A percentile compares a stretch with the other conserved stretches of the same genome.
Conservation (phyloP, 1,139 yeast genomes). For the Saccharomyces pastorianus region DNA sequence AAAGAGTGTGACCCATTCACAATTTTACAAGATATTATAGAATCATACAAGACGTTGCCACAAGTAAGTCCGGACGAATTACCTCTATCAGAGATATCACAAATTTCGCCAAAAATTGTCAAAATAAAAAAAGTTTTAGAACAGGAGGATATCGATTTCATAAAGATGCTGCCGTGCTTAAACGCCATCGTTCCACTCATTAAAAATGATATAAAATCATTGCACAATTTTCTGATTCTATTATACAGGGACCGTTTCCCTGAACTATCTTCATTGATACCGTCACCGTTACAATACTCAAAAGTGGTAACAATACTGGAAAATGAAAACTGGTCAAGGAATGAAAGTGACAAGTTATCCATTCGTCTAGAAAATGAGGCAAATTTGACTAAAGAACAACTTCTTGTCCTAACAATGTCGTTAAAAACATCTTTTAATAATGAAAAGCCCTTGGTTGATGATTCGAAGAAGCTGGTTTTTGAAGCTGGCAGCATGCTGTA, state of each 20-base stretch:
- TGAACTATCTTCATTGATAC: slow-evolving; percentile 58
- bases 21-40: neutral
- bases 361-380: slow-evolving; percentile 31
- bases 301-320: slow-evolving; percentile 45
- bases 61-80: neutral
- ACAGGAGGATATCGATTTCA: slow-evolving; percentile 32
- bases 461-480: slow-evolving; percentile 37
- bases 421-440: slow-evolving; percentile 41
- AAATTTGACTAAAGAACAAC: slow-evolving; percentile 44
- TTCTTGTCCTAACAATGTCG: slow-evolving; percentile 68
- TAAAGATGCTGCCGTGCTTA: slow-evolving; percentile 45
- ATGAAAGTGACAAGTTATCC: slow-evolving; percentile 33
- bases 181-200: slow-evolving; percentile 53
- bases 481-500: slow-evolving; percentile 44
- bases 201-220: slow-evolving; percentile 44
- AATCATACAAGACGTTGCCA: neutral
- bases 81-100: neutral
- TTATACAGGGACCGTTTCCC: slow-evolving; percentile 59
- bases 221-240: slow-evolving; percentile 45
- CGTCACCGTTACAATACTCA: slow-evolving; percentile 61
- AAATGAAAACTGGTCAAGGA: slow-evolving; percentile 29
- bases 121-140: neutral
- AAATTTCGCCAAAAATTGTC: neutral
- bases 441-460: slow-evolving; percentile 27
- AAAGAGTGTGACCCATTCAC: neutral